Evolutionary conservation across 768 basidiomycete genomes (phyloP).

Genomic region (Cystobasidium tubakii): DNA sequence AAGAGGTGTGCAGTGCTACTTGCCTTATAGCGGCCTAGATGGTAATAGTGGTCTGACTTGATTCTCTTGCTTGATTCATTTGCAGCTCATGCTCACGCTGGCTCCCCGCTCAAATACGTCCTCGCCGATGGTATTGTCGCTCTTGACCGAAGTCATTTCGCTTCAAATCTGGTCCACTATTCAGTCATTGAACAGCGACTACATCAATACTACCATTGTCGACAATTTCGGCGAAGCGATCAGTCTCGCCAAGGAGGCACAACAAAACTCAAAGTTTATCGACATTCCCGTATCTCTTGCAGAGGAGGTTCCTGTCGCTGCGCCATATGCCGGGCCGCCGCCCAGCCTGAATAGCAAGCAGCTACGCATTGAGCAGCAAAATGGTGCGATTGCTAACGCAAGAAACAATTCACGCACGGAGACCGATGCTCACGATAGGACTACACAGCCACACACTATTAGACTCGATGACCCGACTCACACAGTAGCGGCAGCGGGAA

Average conservation of each 20-base stretch:
- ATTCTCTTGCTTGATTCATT: background rate
- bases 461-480: background rate
- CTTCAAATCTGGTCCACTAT: conserved; percentile 33
- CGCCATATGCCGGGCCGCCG: background rate
- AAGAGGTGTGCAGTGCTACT: background rate
- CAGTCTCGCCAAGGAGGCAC: conserved; percentile 2
- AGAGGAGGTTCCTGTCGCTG: conserved; percentile 11
- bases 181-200: conserved; percentile 30
- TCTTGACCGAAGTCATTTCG: conserved; percentile 35
- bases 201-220: conserved; percentile 33
- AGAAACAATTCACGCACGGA: background rate
- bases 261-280: conserved; percentile 5
- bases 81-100: conserved; percentile 26
- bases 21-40: too few relatives aligned
- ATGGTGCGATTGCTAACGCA: background rate
- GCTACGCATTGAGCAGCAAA: too few relatives aligned
- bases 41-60: background rate
- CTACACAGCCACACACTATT: background rate
- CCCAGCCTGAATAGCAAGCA: background rate
- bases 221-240: conserved; percentile 16
- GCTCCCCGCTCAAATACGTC: background rate
- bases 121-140: conserved; percentile 27
- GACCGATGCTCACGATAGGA: background rate
- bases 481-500: background rate
- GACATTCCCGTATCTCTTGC: background rate